Conservation (phyloP, 164 flowering plant species). For the Magnolia officinalis region DNA sequence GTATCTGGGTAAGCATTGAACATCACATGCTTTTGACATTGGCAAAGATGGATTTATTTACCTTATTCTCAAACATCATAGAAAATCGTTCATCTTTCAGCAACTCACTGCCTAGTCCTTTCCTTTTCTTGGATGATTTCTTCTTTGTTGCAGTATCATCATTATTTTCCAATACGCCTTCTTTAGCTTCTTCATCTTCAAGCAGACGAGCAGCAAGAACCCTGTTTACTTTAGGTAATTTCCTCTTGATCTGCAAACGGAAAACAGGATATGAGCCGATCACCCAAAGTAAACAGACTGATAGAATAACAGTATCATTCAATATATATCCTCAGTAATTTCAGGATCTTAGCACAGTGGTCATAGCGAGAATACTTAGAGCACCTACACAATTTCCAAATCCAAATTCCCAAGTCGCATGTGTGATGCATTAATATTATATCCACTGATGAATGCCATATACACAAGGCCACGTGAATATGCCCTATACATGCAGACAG, state of each 20-base stretch:
- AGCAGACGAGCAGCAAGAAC: constrained; percentile 51
- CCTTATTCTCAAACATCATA: constrained; percentile 64
- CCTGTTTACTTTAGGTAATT: constrained; percentile 80
- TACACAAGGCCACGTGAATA: background rate
- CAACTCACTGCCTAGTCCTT: constrained; percentile 48
- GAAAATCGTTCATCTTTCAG: constrained; percentile 68
- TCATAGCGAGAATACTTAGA: no score
- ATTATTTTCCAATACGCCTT: constrained; percentile 35
- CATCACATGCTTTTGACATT: background rate
- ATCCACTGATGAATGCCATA: background rate
- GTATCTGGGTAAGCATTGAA: background rate
- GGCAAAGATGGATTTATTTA: constrained; percentile 8
- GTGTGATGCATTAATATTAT: background rate
- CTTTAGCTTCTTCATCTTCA: constrained; percentile 60
- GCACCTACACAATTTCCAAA: background rate
- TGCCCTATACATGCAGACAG: background rate
- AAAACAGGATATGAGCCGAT: background rate
- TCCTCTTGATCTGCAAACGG: constrained; percentile 55
- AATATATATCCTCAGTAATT: no score
- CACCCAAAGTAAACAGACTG: background rate
- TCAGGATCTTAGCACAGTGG: no score
- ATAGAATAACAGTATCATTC: background rate
- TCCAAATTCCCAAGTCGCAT: background rate
- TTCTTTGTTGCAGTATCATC: constrained; percentile 37
- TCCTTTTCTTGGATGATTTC: constrained; percentile 78